Evolutionary conservation across 495 filamentous ascomycete genomes (phyloP), one percentile per base, ranked within the genome.

Genomic region (Podospora fimiseda): DNA sequence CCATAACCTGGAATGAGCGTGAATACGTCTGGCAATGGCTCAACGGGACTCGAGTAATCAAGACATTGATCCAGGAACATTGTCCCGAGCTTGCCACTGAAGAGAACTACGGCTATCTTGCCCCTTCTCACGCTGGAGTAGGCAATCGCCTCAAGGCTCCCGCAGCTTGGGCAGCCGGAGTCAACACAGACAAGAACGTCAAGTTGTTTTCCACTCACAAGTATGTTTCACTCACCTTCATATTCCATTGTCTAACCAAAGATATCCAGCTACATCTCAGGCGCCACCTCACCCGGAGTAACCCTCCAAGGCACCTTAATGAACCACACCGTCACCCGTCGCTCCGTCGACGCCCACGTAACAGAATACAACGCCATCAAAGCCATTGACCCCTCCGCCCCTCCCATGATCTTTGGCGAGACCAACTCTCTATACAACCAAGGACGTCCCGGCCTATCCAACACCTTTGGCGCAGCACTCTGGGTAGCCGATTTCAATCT

Each of bases 401-500:
- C 71, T 2, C 76, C 80, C 6, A 83, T 80, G 58, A 80, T 85
- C 53, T 73, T 87, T 11, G 83, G 83, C 51, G 85, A 87, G 66
- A 76, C 74, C 30, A 86, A 86, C 65, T 81, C 77, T 3, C 73
- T 87, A 16, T 83, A 81, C 66, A 78, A 81, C 64, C 70, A 86
- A 68, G 84, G 84, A 50, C 70, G 70, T 1, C 79, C 79, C 0
- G 83, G 82, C 0, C 69, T 86, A 11, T 84, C 81, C 37, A 84
- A 87, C 68, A 72, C 81, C 2, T 88, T 87, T 64, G 85, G 84
- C 42, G 84, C 84, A 11, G 82, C 84, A 0, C 78, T 87, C 24
- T 88, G 84, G 85, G 79, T 70, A 30, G 60, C 86, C 9, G 83
- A 88, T 61, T 87, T 85, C 71, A 79, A 78, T 57, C 70, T 85